phyloP scores from a whole-genome alignment of 257 asterid genomes.

The Datura wrightii region DNA sequence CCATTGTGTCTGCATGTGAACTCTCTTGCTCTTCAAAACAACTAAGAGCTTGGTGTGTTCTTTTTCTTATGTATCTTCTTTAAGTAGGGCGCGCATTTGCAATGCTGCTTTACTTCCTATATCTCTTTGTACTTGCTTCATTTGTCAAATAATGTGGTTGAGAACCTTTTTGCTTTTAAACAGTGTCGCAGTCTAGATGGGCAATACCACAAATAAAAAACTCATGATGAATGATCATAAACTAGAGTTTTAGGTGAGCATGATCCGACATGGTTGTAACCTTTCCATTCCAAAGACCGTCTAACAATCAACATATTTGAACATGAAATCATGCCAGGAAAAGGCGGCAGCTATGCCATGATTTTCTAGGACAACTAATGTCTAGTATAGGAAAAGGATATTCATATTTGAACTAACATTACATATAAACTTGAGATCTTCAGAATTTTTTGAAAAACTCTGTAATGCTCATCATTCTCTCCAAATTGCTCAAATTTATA shows the following conservation, averaged over 20 bases:
- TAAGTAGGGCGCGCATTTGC: not conserved
- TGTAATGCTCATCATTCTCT: constrained; percentile 26
- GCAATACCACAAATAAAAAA: not conserved
- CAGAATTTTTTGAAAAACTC: not conserved
- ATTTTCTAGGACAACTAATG: constrained; percentile 27
- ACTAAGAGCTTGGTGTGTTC: constrained; percentile 22
- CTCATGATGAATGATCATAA: not conserved
- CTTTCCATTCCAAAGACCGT: not conserved
- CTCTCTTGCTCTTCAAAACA: constrained; percentile 21
- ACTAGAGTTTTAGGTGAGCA: constrained; percentile 19
- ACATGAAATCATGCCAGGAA: constrained; percentile 19
- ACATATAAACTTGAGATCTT: not conserved
- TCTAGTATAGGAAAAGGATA: not conserved
- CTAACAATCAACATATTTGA: constrained; percentile 5
- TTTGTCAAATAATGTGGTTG: constrained; percentile 11
- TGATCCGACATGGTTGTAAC: not conserved
- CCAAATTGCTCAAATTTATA: not conserved
- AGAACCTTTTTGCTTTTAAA: not conserved
- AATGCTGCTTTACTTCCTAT: constrained; percentile 23
- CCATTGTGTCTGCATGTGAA: constrained; percentile 3
- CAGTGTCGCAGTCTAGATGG: not conserved
- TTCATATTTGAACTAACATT: constrained; percentile 9
- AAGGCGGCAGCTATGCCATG: not conserved
- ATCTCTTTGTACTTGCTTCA: constrained; percentile 19
- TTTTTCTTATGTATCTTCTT: constrained; percentile 12